A percentile compares a stretch with the other conserved stretches of the same genome.
These are phyloP conservation scores for Arthrobotrys megalospora DNA, from an alignment of 2,329 filamentous ascomycete species.

Conservation along the genomic window DNA sequence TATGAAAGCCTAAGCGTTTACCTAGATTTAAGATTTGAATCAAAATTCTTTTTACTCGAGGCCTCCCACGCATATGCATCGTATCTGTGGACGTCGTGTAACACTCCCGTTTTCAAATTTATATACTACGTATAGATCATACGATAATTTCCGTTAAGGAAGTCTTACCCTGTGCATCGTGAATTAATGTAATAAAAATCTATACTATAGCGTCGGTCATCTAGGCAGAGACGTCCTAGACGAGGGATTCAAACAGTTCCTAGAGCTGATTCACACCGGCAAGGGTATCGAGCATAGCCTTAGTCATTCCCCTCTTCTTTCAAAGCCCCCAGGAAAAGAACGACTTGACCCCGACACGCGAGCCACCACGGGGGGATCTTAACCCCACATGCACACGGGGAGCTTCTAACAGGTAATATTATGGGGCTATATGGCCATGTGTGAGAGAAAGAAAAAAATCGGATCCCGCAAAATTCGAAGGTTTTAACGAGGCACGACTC, in stretches of 20 bases:
- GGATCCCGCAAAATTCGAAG: background rate
- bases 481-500: slow-evolving; percentile 31
- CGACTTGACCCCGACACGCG: background rate
- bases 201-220: slow-evolving; percentile 9
- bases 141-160: background rate
- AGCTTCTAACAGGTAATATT: background rate
- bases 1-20: background rate
- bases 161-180: background rate
- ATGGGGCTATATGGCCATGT: background rate
- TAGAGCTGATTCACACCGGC: background rate
- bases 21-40: slow-evolving; percentile 2
- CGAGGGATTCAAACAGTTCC: background rate
- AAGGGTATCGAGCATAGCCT: slow-evolving; percentile 33
- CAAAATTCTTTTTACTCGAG: background rate
- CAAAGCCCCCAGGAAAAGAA: slow-evolving; percentile 34
- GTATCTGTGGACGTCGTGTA: slow-evolving; percentile 7
- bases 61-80: slow-evolving; percentile 4
- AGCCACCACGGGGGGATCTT: slow-evolving; percentile 3
- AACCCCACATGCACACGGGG: background rate
- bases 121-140: background rate
- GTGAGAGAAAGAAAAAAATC: background rate
- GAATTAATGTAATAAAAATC: background rate
- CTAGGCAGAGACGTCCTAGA: slow-evolving; percentile 20
- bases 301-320: slow-evolving; percentile 6
- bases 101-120: background rate